Conservation (phyloP, 1,284 basidiomycete species). For the Malassezia psittaci region DNA sequence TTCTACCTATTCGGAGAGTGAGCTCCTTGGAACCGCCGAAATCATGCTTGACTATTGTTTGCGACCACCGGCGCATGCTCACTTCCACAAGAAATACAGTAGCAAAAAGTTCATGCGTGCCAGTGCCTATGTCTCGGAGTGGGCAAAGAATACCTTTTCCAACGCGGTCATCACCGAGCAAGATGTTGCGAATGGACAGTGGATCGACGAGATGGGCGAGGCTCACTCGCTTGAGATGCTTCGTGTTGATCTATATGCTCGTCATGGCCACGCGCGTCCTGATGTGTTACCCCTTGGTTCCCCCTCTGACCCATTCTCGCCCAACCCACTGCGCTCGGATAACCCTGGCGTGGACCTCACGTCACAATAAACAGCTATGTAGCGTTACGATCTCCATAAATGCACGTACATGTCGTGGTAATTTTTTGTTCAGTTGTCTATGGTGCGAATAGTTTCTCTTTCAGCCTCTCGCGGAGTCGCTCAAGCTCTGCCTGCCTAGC, state of each 20-base stretch:
- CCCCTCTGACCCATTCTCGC: neutral
- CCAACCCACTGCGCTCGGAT: neutral
- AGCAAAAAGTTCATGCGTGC: slow-evolving; percentile 47
- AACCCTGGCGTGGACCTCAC: slow-evolving; percentile 18
- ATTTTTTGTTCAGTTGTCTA: neutral
- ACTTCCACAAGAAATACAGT: slow-evolving; percentile 46
- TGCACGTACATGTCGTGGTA: slow-evolving; percentile 4
- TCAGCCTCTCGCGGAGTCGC: slow-evolving; percentile 75
- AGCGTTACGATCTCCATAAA: neutral
- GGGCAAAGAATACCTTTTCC: slow-evolving; percentile 36
- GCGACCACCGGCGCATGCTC: slow-evolving; percentile 35
- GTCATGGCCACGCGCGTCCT: slow-evolving; percentile 26
- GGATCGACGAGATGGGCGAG: slow-evolving; percentile 18
- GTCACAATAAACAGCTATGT: slow-evolving; percentile 1
- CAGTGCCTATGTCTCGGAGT: slow-evolving; percentile 38
- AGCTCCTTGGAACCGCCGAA: slow-evolving; percentile 74
- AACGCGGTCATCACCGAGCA: slow-evolving; percentile 28
- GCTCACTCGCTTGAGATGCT: slow-evolving; percentile 28
- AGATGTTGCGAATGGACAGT: slow-evolving; percentile 15
- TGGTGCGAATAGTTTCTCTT: slow-evolving; percentile 53
- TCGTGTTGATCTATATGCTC: slow-evolving; percentile 29
- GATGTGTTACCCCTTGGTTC: slow-evolving; percentile 19
- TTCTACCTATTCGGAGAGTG: slow-evolving; percentile 74
- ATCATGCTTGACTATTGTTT: slow-evolving; percentile 74
- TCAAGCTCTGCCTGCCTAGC: slow-evolving; percentile 81